Evolutionary conservation across 2,329 filamentous ascomycete species (phyloP).

Genomic region (Aureobasidium mangrovei): DNA sequence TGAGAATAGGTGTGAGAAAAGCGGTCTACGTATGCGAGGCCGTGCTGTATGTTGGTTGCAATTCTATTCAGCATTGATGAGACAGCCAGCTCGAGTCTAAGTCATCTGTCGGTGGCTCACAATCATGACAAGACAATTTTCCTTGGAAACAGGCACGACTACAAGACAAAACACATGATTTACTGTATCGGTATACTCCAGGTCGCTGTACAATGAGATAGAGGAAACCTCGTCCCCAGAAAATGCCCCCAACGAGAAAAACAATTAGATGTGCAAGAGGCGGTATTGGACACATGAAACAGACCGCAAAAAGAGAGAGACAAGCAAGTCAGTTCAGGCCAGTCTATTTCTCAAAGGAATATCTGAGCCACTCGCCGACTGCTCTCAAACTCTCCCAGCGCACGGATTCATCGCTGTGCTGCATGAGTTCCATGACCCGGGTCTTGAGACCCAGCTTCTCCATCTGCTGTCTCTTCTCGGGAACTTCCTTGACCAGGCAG

Average conservation of each 20-base stretch:
- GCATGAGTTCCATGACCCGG: constrained; percentile 89
- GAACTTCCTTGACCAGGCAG: constrained; percentile 79
- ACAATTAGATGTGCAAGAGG: neutral
- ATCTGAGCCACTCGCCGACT: constrained; percentile 67
- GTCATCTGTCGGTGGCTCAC: too few species aligned
- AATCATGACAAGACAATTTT: too few species aligned
- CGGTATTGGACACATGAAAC: neutral
- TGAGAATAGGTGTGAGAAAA: too few species aligned
- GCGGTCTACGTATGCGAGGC: too few species aligned
- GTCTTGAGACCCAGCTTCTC: constrained; percentile 81
- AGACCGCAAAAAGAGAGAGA: neutral
- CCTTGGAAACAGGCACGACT: too few species aligned
- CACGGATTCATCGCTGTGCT: constrained; percentile 76
- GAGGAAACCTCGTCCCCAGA: neutral
- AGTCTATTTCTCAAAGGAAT: constrained; percentile 47
- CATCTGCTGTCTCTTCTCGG: constrained; percentile 68
- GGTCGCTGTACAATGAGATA: constrained; percentile 1
- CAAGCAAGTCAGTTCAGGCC: neutral
- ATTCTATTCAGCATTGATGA: too few species aligned
- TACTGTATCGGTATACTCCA: constrained; percentile 8
- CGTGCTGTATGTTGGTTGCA: too few species aligned
- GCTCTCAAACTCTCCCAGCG: constrained; percentile 88
- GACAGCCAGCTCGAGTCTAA: too few species aligned
- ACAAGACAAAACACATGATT: too few species aligned
- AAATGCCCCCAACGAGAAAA: neutral